Percentiles rank a stretch among this genome's conserved stretches.
Evolutionary conservation across 768 basidiomycete species (phyloP).

Genomic region (Lactarius akahatsu): DNA sequence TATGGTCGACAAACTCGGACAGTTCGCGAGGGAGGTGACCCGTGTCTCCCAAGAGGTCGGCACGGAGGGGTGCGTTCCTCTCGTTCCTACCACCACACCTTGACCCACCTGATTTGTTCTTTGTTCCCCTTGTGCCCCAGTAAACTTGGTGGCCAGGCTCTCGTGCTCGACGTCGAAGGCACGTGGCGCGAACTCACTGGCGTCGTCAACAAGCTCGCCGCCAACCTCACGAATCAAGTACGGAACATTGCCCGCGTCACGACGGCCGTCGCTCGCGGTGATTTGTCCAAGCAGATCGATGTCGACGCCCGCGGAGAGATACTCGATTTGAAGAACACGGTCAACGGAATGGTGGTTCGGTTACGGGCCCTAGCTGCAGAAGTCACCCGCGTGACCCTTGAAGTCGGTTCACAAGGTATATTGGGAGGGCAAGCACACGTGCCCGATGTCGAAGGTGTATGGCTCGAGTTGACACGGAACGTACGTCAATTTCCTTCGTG

Average conservation of each 20-base stretch:
- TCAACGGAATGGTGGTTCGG: slow-evolving; percentile 48
- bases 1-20: slow-evolving; percentile 63
- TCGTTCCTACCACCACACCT: slow-evolving; percentile 30
- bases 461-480: slow-evolving; percentile 75
- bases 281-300: slow-evolving; percentile 83
- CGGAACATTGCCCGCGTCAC: slow-evolving; percentile 56
- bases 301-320: slow-evolving; percentile 89
- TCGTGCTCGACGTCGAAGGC: slow-evolving; percentile 84
- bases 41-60: slow-evolving; percentile 80
- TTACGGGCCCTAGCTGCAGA: slow-evolving; percentile 68
- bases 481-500: slow-evolving; percentile 39
- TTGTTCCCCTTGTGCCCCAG: slow-evolving; percentile 33
- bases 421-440: slow-evolving; percentile 84
- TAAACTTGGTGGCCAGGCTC: slow-evolving; percentile 80
- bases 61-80: slow-evolving; percentile 45
- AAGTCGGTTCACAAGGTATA: slow-evolving; percentile 84
- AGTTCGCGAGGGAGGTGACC: slow-evolving; percentile 87
- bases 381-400: slow-evolving; percentile 76
- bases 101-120: not conserved
- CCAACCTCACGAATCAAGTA: slow-evolving; percentile 61
- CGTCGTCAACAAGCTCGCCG: slow-evolving; percentile 75
- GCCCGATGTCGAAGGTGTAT: slow-evolving; percentile 81
- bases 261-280: slow-evolving; percentile 80
- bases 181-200: slow-evolving; percentile 80
- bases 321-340: slow-evolving; percentile 64